Base-by-base conservation (phyloP, 306 rosid species). In the Corylus avellana region DNA sequence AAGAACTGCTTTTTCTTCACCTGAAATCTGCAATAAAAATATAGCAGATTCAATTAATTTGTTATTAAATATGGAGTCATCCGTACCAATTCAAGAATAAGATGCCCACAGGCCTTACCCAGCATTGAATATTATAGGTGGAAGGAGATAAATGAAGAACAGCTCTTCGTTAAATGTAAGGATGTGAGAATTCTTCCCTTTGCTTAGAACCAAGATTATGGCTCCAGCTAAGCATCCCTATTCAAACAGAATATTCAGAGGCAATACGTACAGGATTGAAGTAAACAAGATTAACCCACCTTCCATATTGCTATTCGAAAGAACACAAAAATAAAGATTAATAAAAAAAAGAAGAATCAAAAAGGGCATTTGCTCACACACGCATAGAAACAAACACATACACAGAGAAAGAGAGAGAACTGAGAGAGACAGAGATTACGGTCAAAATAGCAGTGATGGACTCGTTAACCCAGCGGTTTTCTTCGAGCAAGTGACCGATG, bases 1-100 rank as follows among this genome's bases (percentile, higher is more conserved):
- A 92, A 95, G 85, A 95, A 90, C 81, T 88, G 94, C 77, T 95
- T 95, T 89, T 95, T 95, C 91, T 95, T 95, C 81, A 95, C 98
- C 87, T 95, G 98, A 83, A 95, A 95, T 78, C 98, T 95, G 89
- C 76, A 35, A 44, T 11, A 25, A 27, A 73, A 25, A 56, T 14
- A 54, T 18, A 72, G 50, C 50, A 7, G 11, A 47, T 47, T 2
- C 50, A 47, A 47, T 9, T 47, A 47, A 29, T n/a, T n/a, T n/a
- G 13, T 48, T 12, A 9, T 48, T 29, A 54, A 29, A 1, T n/a
- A 79, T 22, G 57, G 54, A 54, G 53, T 51, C 71, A 39, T 49
- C 50, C n/a, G 46, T 76, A 59, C 3, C 47, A 29, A 76, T 70
- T 16, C 35, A 71, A 78, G 82, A 73, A 58, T 73, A 61, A 80